Evolutionary conservation across 148 eudicot species (phyloP), one percentile per base, ranked within the genome.

Genomic region (Simmondsia chinensis): DNA sequence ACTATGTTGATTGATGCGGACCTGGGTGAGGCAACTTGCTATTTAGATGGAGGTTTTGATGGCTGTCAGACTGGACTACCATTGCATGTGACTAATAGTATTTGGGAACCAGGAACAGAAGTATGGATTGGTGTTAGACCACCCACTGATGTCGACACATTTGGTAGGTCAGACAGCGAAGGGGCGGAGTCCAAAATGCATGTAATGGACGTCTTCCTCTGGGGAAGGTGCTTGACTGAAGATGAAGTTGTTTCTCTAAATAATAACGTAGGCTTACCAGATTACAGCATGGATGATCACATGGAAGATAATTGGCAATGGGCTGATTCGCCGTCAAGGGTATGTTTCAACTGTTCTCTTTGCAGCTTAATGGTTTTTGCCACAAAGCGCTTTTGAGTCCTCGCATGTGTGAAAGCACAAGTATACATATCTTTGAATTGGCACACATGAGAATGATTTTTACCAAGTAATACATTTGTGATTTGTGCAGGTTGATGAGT

Each of bases 211-310:
- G 80, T 82, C 70, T 86, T 93, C 43, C 76, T 93, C 6, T 93
- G 99, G 99, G 94, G 96, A 71, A 77, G 96, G 67, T 93, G 99
- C 72, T 79, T 93, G 77, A 74, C 63, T 46, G 99, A 93, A 75
- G 99, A 93, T 51, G 99, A 93, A 57, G 69, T 93, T 48, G 65
- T 72, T 64, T 54, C 76, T 43, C 83, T 93, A 59, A 81, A 89
- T 68, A 69, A 76, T 34, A 75, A 82, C 39, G 57, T 86, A 62
- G 87, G 94, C 15, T 61, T 74, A 49, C 68, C 82, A 31, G 88
- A 82, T 50, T 71, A 68, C 57, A 70, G 65, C 56, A 61, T 60
- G 71, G 73, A 75, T 48, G 87, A 93, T 73, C 77, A 74, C 18
- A 72, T 83, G 31, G 94, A 82, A 54, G 96, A 86, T 51, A 77